phyloP scores from a whole-genome alignment of 352 stramenopile genomes.

The Pythium sp. region DNA sequence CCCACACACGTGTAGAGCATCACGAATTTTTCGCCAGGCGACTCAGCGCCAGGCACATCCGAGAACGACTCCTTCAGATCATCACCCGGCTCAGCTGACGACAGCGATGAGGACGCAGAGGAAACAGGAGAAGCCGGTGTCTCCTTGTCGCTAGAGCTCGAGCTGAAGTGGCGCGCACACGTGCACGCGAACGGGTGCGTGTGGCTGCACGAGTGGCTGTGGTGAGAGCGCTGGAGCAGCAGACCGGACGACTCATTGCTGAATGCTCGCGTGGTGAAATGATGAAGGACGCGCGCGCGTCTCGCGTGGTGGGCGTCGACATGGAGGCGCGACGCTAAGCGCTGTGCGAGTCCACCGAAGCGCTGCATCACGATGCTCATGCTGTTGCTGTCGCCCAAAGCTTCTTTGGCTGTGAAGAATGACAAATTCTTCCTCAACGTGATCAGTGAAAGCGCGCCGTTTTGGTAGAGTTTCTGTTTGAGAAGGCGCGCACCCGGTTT shows the following conservation, averaged over 20 bases:
- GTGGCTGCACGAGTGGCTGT: background rate
- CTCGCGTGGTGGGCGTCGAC: background rate
- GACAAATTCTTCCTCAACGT: too few relatives aligned
- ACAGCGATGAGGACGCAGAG: background rate
- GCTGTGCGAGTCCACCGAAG: background rate
- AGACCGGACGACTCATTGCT: background rate
- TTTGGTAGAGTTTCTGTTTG: too few relatives aligned
- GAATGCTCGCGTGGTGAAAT: background rate
- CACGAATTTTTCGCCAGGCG: constrained; percentile 92
- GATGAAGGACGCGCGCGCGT: background rate
- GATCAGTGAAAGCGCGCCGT: too few relatives aligned
- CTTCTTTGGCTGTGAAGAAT: background rate
- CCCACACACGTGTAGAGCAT: constrained; percentile 97
- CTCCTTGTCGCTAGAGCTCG: constrained; percentile 4
- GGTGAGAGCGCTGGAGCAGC: background rate
- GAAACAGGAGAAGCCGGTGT: background rate
- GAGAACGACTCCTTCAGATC: constrained; percentile 16
- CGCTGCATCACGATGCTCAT: constrained; percentile 1
- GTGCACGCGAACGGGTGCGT: constrained; percentile 3
- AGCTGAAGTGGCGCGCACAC: constrained; percentile 6
- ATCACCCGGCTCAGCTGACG: background rate
- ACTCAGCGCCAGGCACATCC: constrained; percentile 62
- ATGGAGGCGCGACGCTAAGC: constrained; percentile 1
- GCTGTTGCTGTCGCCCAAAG: background rate
- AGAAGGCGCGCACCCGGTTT: too few relatives aligned